phyloP scores from a whole-genome alignment of 2,329 filamentous ascomycete genomes.

The Helicocarpus griseus region DNA sequence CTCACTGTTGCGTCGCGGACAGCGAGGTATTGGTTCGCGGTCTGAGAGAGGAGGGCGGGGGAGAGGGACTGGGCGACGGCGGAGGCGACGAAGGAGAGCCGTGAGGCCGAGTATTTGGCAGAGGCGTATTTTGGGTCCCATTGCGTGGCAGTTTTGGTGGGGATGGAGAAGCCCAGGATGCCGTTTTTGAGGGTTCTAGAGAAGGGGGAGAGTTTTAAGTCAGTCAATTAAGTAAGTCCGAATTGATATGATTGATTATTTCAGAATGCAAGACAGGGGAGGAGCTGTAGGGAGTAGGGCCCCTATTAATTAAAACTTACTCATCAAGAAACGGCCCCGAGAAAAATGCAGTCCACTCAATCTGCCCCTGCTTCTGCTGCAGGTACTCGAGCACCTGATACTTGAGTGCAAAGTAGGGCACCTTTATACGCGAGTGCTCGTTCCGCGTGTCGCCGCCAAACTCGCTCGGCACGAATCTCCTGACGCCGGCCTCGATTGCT shows the following conservation, averaged over 20 bases:
- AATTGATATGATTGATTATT: too few relatives aligned
- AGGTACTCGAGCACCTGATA: slow-evolving; percentile 9
- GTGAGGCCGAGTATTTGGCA: slow-evolving; percentile 14
- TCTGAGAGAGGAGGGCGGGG: slow-evolving; percentile 7
- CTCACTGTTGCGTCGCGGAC: slow-evolving; percentile 8
- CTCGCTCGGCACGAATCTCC: slow-evolving; percentile 7
- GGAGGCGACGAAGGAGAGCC: slow-evolving; percentile 10
- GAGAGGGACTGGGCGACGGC: slow-evolving; percentile 14
- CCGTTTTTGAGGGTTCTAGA: slow-evolving; percentile 6
- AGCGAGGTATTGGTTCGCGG: slow-evolving; percentile 9
- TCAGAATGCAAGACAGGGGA: too few relatives aligned
- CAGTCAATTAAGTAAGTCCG: too few relatives aligned
- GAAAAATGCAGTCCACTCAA: slow-evolving; percentile 10
- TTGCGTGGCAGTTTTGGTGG: slow-evolving; percentile 20
- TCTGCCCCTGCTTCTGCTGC: slow-evolving; percentile 12
- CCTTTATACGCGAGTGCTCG: not conserved
- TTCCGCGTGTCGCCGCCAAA: slow-evolving; percentile 8
- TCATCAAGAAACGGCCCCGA: slow-evolving; percentile 10
- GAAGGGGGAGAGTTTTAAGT: not conserved
- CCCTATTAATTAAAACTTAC: not conserved
- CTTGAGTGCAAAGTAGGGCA: slow-evolving; percentile 11
- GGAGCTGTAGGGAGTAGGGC: not conserved
- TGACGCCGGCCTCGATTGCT: slow-evolving; percentile 5
- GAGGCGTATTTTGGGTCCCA: slow-evolving; percentile 13
- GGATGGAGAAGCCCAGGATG: slow-evolving; percentile 27